phyloP scores from a whole-genome alignment of 192 early-diverging fungal species.

The Linnemannia elongata region DNA sequence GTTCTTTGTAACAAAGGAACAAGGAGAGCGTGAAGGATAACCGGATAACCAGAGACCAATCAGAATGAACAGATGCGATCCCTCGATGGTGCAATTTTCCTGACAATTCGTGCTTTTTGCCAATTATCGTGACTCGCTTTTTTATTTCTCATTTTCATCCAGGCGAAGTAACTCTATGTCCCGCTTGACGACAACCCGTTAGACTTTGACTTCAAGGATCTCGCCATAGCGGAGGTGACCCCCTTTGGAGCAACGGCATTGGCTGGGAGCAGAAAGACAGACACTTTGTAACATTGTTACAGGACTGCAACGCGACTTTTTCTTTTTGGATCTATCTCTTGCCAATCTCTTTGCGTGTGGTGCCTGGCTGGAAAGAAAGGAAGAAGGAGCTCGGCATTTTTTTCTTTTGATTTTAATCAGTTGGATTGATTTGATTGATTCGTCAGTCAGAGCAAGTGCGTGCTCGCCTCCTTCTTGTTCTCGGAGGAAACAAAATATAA shows the following conservation, averaged over 20 bases:
- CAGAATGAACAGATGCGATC: slow-evolving; percentile 1
- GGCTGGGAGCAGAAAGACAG: not conserved
- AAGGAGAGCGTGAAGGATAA: not conserved
- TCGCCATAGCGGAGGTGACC: slow-evolving; percentile 2
- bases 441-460: not conserved
- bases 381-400: not conserved
- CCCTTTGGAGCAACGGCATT: not conserved
- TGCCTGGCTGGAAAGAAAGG: not conserved
- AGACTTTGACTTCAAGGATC: not conserved
- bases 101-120: slow-evolving; percentile 6
- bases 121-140: not conserved
- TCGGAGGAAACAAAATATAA: slow-evolving; percentile 22
- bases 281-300: not conserved
- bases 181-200: not conserved
- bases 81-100: slow-evolving; percentile 7
- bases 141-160: not conserved
- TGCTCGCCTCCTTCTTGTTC: slow-evolving; percentile 1
- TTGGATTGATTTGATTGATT: not conserved
- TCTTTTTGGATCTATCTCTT: not conserved
- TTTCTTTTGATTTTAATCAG: not conserved
- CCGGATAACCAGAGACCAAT: not conserved
- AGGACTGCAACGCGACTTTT: not conserved
- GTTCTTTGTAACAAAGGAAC: not conserved
- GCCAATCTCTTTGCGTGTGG: not conserved
- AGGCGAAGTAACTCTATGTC: no score